These are phyloP conservation scores for Alternaria angustiovoidea DNA, from an alignment of 2,329 filamentous ascomycete genomes.

Conservation along the genomic window DNA sequence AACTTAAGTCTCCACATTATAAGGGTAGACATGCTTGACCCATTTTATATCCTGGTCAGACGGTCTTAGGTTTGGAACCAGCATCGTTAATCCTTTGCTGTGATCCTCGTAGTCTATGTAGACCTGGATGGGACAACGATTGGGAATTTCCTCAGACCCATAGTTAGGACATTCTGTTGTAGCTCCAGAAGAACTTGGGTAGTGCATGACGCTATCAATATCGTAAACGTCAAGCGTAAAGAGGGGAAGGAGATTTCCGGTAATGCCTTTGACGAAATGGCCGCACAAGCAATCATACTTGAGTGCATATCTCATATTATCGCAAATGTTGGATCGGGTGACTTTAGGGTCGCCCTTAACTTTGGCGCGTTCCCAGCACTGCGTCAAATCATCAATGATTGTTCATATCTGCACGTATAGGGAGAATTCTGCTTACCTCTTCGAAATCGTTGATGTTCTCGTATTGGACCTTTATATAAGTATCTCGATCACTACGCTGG, in stretches of 20 bases:
- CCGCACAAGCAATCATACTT: background rate
- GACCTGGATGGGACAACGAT: background rate
- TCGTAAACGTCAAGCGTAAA: background rate
- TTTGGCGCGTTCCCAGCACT: background rate
- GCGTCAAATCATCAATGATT: background rate
- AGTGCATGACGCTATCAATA: slow-evolving; percentile 7
- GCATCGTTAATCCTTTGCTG: background rate
- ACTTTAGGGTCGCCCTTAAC: background rate
- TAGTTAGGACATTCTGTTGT: background rate
- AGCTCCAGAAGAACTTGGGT: background rate
- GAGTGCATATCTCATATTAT: background rate
- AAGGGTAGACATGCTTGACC: slow-evolving; percentile 1
- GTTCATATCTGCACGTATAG: background rate
- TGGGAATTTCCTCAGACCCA: background rate
- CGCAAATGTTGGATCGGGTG: background rate
- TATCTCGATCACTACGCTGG: slow-evolving; percentile 12
- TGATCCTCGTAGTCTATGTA: slow-evolving; percentile 1
- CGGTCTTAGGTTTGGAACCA: slow-evolving; percentile 6
- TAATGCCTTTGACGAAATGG: background rate
- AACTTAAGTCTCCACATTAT: background rate
- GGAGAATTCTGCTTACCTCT: background rate
- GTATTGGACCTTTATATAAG: slow-evolving; percentile 8
- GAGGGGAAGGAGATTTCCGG: slow-evolving; percentile 1
- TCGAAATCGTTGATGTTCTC: background rate
- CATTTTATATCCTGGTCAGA: slow-evolving; percentile 6